Evolutionary conservation across 345 rosid genomes (phyloP), one percentile per base, ranked within the genome.

Genomic region (Orychophragmus violaceus): DNA sequence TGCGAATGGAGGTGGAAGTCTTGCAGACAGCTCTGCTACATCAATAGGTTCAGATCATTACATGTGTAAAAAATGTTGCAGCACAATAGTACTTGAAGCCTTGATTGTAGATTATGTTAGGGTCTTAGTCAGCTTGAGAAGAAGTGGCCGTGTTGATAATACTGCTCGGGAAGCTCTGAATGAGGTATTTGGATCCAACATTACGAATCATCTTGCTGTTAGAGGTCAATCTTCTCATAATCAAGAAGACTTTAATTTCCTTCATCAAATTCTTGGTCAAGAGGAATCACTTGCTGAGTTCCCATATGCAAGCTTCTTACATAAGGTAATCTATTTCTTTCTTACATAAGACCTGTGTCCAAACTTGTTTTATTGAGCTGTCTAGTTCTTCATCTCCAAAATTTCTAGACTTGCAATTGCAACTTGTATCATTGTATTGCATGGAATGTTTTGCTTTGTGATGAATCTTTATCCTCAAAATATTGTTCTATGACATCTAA

Each of bases 221-320:
- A 77, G 62, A 72, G 74, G 53, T 67, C 81, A 67, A 42, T 54
- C 78, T 74, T 77, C 76, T 74, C 74, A 71, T 55, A 27, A 68
- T 59, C 68, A 32, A 53, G 62, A 14, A 67, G 65, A 81, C 67
- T 52, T 17, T 48, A 80, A 64, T 56, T 66, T 66, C 64, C 70
- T 76, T 44, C 83, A 67, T 28, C 79, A 82, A 72, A 63, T 94
- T 70, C 78, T 83, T 28, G 80, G 79, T 65, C 85, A 80, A 65
- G 86, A 85, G 76, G 88, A 85, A 73, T 88, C 99, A 39, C 87
- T 94, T 32, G 95, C 96, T 66, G 97, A 90, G 81, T 94, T 94
- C 75, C 99, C 99, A 51, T 83, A 62, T 61, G 90, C 95, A 55
- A 83, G 96, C 81, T 87, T 90, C 76, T 78, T 94, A 46, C 87